Evolutionary conservation across 1,284 basidiomycete genomes (phyloP).

Genomic region (Ustanciosporium gigantosporum): DNA sequence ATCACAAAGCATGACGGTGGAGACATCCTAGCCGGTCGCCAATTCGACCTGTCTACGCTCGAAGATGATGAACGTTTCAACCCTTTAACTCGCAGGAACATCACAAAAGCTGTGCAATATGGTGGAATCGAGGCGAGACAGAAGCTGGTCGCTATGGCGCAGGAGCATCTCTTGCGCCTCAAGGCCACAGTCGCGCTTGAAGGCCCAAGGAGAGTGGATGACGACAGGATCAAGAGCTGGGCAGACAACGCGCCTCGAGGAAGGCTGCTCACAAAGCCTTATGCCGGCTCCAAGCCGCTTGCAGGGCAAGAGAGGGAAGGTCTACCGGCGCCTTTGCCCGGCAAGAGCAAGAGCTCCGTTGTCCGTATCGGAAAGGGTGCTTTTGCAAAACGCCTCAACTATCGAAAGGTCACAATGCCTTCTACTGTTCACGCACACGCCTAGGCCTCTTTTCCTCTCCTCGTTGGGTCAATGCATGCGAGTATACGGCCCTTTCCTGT

Average conservation of each 20-base stretch:
- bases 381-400: slow-evolving; percentile 51
- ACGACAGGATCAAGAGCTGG: slow-evolving; percentile 16
- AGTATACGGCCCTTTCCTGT: too few relatives aligned
- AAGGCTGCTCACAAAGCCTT: slow-evolving; percentile 40
- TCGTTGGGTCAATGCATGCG: too few relatives aligned
- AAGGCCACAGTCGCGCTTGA: slow-evolving; percentile 43
- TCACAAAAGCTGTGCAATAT: slow-evolving; percentile 49
- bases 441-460: neutral
- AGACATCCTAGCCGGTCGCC: slow-evolving; percentile 29
- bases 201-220: slow-evolving; percentile 39
- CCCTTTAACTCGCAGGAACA: slow-evolving; percentile 47
- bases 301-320: slow-evolving; percentile 31
- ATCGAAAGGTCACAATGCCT: slow-evolving; percentile 25
- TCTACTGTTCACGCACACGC: slow-evolving; percentile 1
- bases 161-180: slow-evolving; percentile 42
- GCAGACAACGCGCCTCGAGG: slow-evolving; percentile 36
- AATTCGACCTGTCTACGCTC: slow-evolving; percentile 25
- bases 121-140: slow-evolving; percentile 44
- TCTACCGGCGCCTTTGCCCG: slow-evolving; percentile 26
- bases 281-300: slow-evolving; percentile 20
- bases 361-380: slow-evolving; percentile 55
- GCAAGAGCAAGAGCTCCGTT: slow-evolving; percentile 46
- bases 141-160: slow-evolving; percentile 37
- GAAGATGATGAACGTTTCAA: slow-evolving; percentile 49
- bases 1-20: slow-evolving; percentile 36